Evolutionary conservation across 495 filamentous ascomycete species (phyloP).

Genomic region (Jackrogersella minutella): DNA sequence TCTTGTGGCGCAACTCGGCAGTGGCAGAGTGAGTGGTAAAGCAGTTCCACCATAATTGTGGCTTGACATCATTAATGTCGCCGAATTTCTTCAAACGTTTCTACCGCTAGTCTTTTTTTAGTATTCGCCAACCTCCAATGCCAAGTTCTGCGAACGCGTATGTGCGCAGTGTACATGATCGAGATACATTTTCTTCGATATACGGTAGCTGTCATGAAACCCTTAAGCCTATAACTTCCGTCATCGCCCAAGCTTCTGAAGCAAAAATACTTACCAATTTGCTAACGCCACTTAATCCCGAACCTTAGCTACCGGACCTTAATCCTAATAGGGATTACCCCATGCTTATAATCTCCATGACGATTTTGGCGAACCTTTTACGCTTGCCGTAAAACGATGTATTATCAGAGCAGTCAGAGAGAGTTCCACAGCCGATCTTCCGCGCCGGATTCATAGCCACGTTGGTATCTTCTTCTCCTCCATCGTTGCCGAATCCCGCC

Average conservation of each 20-base stretch:
- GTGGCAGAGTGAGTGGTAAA: neutral
- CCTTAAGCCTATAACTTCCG: too few relatives aligned
- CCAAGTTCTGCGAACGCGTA: constrained; percentile 20
- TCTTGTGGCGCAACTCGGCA: constrained; percentile 29
- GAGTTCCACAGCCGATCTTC: constrained; percentile 27
- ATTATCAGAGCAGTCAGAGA: neutral
- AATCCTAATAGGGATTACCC: too few relatives aligned
- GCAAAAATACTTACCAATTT: too few relatives aligned
- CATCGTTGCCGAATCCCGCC: constrained; percentile 33
- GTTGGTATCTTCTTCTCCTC: neutral
- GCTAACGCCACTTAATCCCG: too few relatives aligned
- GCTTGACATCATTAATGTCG: constrained; percentile 23
- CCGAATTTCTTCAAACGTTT: constrained; percentile 14
- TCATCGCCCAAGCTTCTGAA: too few relatives aligned
- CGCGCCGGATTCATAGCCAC: constrained; percentile 10
- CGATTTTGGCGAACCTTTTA: too few relatives aligned
- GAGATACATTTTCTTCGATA: neutral
- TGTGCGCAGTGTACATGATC: constrained; percentile 14
- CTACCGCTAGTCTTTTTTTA: neutral
- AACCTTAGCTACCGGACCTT: too few relatives aligned
- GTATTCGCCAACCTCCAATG: constrained; percentile 4
- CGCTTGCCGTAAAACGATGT: neutral
- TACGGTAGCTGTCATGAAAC: constrained; percentile 9
- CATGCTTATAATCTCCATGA: too few relatives aligned
- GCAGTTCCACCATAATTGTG: constrained; percentile 18